Evolutionary conservation across 805 yeast species (phyloP).

Genomic region (Candida vaughaniae): DNA sequence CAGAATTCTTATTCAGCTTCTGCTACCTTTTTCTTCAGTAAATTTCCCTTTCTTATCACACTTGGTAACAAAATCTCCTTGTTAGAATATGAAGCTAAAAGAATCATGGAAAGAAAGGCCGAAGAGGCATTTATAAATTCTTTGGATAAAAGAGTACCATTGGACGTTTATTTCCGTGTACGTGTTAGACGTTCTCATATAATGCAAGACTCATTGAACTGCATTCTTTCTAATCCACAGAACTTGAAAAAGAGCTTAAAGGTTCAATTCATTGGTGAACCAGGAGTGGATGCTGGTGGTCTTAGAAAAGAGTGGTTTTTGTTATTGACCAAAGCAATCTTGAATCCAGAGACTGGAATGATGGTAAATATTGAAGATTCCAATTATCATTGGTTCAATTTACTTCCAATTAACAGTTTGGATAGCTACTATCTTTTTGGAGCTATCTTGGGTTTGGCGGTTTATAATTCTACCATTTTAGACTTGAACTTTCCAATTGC

Average conservation of each 20-base stretch:
- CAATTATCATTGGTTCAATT: constrained; percentile 71
- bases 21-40: constrained; percentile 63
- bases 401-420: constrained; percentile 39
- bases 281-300: constrained; percentile 96
- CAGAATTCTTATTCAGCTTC: constrained; percentile 19
- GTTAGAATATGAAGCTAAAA: constrained; percentile 75
- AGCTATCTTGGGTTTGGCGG: constrained; percentile 82
- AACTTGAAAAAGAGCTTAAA: constrained; percentile 73
- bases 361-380: constrained; percentile 69
- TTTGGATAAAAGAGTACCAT: constrained; percentile 55
- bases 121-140: constrained; percentile 86
- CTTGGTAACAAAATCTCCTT: constrained; percentile 80
- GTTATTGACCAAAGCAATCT: constrained; percentile 65
- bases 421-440: constrained; percentile 79
- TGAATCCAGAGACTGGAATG: constrained; percentile 66
- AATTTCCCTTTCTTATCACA: constrained; percentile 78
- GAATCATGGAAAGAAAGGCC: constrained; percentile 82
- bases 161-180: constrained; percentile 69
- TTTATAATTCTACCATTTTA: constrained; percentile 83
- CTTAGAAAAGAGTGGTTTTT: constrained; percentile 92
- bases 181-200: constrained; percentile 66
- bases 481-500: constrained; percentile 77
- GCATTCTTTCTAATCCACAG: constrained; percentile 51
- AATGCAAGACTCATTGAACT: constrained; percentile 70
- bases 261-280: constrained; percentile 82